Evolutionary conservation across 345 rosid species (phyloP), one percentile per base, ranked within the genome.

Genomic region (Bruguiera sexangula): DNA sequence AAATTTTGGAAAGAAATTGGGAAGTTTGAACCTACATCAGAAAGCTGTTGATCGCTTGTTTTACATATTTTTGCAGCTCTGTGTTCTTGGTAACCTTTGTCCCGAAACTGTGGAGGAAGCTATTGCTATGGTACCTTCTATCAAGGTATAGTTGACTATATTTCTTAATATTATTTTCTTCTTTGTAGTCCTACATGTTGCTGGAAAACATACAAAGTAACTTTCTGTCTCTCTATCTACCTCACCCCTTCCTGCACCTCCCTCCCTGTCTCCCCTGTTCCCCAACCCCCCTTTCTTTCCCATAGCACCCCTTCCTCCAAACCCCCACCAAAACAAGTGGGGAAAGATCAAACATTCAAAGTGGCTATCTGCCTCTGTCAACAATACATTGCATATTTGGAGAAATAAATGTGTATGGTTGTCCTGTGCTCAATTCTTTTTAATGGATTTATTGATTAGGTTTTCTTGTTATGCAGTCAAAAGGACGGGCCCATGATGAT

Each of bases 31-130:
- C 62, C 26, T 8, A 31, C 9, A 2, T 63, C 48, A 39, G 29
- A n/a, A 70, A 29, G 69, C 20, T 20, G 31, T 29, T 19, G 73
- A 32, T 24, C 3, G 60, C 30, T 3, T 52, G 22, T 54, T 75
- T 24, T 60, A 62, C 32, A 48, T 53, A 11, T 34, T 32, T 30
- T 73, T 82, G 85, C 88, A 95, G 99, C 97, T 95, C 6, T 92
- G 97, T 76, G 98, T 95, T 73, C 97, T 92, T 75, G 99, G 98
- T 68, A 95, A 92, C 75, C 96, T 95, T 61, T 92, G 98, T 72
- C 97, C 99, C 32, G 99, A 95, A 78, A 92, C 96, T 52, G 91
- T 88, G 32, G 99, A 95, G 87, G 99, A 95, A 86, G 99, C 98
- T 21, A 86, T 90, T 62, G 96, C 96, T 43, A 92, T 92, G 99